Evolutionary conservation across 78 protist species (phyloP), one percentile per base, ranked within the genome.

Genomic region (Monosiga brevicollis): DNA sequence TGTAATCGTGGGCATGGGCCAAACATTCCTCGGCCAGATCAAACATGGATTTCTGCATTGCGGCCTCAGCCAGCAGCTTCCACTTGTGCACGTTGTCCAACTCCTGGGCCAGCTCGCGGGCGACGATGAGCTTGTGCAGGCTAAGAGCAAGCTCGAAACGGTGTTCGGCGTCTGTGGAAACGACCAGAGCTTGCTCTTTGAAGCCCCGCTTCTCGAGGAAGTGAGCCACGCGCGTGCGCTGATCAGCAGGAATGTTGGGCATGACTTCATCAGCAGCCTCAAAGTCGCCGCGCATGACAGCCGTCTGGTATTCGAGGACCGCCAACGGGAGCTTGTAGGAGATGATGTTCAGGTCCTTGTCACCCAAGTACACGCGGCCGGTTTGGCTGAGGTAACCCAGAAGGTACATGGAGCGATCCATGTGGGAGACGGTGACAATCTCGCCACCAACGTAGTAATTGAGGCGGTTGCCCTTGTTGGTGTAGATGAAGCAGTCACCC

Each of bases 401-500:
- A 54, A 89, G 49, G 80, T 82, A 92, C 86, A 86, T 81, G 11
- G 89, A 80, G 29, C 78, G 1, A 54, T 74, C 83, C 22, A 90
- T 84, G 54, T 85, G 87, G 76, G 86, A 62, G 77, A 97, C 77
- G 2, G 97, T 96, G 41, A 88, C 87, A 26, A 89, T 86, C 81
- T 97, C 94, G 70, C 95, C 93, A 10, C 99, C 99, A 41, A 97
- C 92, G 42, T 86, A 89, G 83, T 97, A 97, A 87, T 93, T 94
- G 79, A 98, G 91, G 34, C 96, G 87, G 42, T 89, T 82, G 42
- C 29, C 79, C 34, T 42, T 39, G 87, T 87, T 95, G 71, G 95
- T 89, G 93, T 91, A 98, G 82, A 97, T 62, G 54, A 98, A 96
- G 91, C 97, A 95, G 70, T 95, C 97, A 37, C 98, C 98, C 24